Base-by-base conservation (phyloP, 1,284 basidiomycete species). In the Wallemia hederae region DNA sequence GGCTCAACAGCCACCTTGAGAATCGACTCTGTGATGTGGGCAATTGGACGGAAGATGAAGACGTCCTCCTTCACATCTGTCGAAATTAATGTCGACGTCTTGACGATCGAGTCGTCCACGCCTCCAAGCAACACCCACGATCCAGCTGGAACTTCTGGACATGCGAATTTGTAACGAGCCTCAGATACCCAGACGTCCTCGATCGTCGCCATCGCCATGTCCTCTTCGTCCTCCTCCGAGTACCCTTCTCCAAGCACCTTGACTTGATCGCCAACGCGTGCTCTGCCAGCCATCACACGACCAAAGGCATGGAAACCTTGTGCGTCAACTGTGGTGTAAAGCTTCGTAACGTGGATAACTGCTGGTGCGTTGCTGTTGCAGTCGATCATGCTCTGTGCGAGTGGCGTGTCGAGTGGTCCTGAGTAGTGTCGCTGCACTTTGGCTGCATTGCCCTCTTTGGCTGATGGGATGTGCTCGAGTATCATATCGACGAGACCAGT, bases 1-100 rank as follows among this genome's bases (percentile, higher is more conserved):
- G 94, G 94, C 73, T 99, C 94, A 60, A 99, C 94, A 25, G 94
- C 90, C 65, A 99, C 83, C 72, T 98, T 98, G 65, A 99, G 79
- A n/a, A 98, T 89, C 0, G 91, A 88, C 69, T 92, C 82, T 1
- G 94, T 96, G 74, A 96, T 83, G 71, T 98, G 92, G 66, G 85
- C 85, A 71, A 98, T 81, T 1, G 94, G 91, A 28, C 80, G 78
- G 80, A 97, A 94, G 69, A 96, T 94, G 73, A 92, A 78, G 11
- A 94, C 76, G 66, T 94, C 87, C 17, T 74, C 73, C 15, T 85
- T 83, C 62, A 85, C 76, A 63, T 82, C 77, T 49, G 75, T 70
- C 22, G 79, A 76, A 7, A 86, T 81, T 59, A 98, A 74, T 0
- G 94, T 98, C 0, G 90, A 94, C 0, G 87, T 89, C 73, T 98